A percentile compares a stretch with the other conserved stretches of the same genome.
phyloP scores from a whole-genome alignment of 495 filamentous ascomycete genomes.

The Aspergillus egyptiacus region DNA sequence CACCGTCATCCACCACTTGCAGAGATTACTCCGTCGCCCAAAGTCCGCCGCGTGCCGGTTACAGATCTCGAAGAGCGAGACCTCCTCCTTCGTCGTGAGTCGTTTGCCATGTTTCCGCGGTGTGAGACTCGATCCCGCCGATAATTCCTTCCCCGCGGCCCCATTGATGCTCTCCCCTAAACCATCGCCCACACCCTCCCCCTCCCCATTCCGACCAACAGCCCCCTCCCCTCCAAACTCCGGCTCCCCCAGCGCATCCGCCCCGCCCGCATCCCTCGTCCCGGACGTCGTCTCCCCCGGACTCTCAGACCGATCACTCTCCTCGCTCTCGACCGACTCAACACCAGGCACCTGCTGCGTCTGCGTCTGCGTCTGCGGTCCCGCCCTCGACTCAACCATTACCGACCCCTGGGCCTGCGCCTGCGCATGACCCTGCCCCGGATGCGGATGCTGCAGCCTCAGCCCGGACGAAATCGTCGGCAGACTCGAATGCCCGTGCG shows the following conservation, averaged over 20 bases:
- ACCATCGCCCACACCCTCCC: constrained; percentile 3
- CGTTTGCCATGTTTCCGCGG: constrained; percentile 38
- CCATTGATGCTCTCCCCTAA: neutral
- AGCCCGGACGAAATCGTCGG: constrained; percentile 21
- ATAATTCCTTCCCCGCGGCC: neutral
- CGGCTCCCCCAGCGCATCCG: constrained; percentile 15
- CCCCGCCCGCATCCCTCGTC: constrained; percentile 12
- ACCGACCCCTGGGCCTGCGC: constrained; percentile 6
- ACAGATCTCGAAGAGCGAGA: constrained; percentile 41
- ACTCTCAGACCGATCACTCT: constrained; percentile 21
- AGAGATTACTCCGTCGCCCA: constrained; percentile 42
- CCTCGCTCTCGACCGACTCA: constrained; percentile 15
- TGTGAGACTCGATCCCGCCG: neutral
- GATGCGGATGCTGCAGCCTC: constrained; percentile 14
- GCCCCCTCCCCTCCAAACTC: constrained; percentile 10
- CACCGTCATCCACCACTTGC: constrained; percentile 43
- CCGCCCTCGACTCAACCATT: constrained; percentile 8
- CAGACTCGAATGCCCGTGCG: constrained; percentile 11
- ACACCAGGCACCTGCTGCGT: neutral
- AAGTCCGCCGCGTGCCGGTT: constrained; percentile 36
- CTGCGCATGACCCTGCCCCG: constrained; percentile 25
- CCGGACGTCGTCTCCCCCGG: constrained; percentile 7
- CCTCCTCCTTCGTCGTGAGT: constrained; percentile 40
- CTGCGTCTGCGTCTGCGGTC: neutral
- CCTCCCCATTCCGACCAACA: neutral